A percentile compares a stretch with the other conserved stretches of the same genome.
These are phyloP conservation scores for Aristolochia fimbriata DNA, from an alignment of 164 flowering plant species.

Conservation along the genomic window DNA sequence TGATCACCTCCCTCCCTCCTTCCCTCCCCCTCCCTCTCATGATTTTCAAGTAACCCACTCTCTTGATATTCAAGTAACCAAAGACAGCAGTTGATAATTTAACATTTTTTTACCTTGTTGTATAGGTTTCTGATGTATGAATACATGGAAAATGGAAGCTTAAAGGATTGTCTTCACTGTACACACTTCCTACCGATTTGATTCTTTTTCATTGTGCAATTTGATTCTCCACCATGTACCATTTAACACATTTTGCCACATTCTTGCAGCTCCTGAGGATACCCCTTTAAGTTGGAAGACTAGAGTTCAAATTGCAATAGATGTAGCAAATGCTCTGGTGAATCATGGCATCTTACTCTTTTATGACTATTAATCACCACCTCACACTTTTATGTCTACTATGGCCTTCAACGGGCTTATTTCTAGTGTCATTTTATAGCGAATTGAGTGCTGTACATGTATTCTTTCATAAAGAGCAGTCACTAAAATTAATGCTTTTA, in stretches of 20 bases:
- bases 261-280: constrained; percentile 48
- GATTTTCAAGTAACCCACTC: too few species aligned
- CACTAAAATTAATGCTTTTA: constrained; percentile 4
- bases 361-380: too few species aligned
- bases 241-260: background rate
- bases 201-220: background rate
- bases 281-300: constrained; percentile 74
- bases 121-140: constrained; percentile 91
- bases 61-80: too few species aligned
- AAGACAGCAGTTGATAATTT: too few species aligned
- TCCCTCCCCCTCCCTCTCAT: background rate
- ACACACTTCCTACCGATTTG: constrained; percentile 17
- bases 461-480: background rate
- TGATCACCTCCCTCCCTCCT: constrained; percentile 12
- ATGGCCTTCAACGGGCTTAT: too few species aligned
- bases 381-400: too few species aligned
- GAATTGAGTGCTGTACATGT: too few species aligned
- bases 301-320: constrained; percentile 88
- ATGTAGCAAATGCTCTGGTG: constrained; percentile 98
- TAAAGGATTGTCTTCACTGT: constrained; percentile 90
- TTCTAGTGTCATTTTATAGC: too few species aligned
- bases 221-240: background rate
- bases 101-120: background rate
- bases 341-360: constrained; percentile 1
- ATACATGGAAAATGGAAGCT: constrained; percentile 92